Base-by-base conservation (phyloP, 192 early-diverging fungal genomes). In the Powellomyces hirtus region DNA sequence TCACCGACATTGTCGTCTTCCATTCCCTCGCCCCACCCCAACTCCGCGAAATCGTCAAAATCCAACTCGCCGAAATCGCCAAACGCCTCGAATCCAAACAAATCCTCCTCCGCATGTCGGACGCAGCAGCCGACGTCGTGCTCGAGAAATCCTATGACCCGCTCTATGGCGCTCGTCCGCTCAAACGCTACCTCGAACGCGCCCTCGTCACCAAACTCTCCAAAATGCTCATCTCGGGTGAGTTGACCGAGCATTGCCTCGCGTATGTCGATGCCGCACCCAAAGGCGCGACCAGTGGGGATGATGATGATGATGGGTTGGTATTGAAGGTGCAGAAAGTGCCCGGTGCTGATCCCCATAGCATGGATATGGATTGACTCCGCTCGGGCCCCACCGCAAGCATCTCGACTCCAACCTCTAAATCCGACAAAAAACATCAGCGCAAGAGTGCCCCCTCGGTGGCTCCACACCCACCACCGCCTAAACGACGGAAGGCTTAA, bases 1-100 rank as follows among this genome's bases (percentile, higher is more conserved):
- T 99, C 38, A 95, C 95, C 50, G 96, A 98, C 53, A 90, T 95
- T 71, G 88, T 97, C 56, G 70, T 94, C 27, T 96, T 96, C 82
- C 76, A 87, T 27, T 88, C 92, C 24, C 83, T 95, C 20, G 74
- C 70, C 13, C 74, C 27, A 6, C 38, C 63, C 16, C 79, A 90
- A 35, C 83, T 95, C 20, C 75, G 75, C 40, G 78, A 85, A 59
- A 92, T 95, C 38, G 89, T 92, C 36, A 72, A 75, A 7, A 82
- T 91, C 71, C 91, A 92, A 77, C 75, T 95, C 7, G 59, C 68
- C 4, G 72, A 83, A 36, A 86, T 92, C 61, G 70, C 55, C 29
- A 77, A 71, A 75, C 85, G 95, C 10, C 81, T 98, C 18, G 85
- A 81, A 37, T 88, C 92, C 38, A 87, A 88, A 20, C 73, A 92